A percentile compares a stretch with the other conserved stretches of the same genome.
Evolutionary conservation across 1,284 basidiomycete genomes (phyloP).

Genomic region (Heterobasidion annosum): DNA sequence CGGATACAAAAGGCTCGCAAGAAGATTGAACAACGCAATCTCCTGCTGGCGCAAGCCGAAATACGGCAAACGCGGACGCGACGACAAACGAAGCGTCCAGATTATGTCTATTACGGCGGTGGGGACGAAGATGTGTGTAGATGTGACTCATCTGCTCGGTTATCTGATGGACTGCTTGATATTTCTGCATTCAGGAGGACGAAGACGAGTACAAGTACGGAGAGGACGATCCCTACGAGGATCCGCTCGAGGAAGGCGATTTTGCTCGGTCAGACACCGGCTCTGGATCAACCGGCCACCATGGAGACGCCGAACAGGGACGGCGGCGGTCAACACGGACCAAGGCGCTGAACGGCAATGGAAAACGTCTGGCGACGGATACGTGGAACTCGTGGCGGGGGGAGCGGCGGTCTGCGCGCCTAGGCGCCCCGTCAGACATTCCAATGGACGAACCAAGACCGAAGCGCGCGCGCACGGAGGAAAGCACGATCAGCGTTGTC

Average conservation of each 20-base stretch:
- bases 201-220: conserved; percentile 50
- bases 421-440: conserved; percentile 45
- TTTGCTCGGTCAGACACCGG: conserved; percentile 25
- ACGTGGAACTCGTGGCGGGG: conserved; percentile 54
- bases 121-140: conserved; percentile 48
- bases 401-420: conserved; percentile 61
- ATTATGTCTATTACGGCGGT: conserved; percentile 68
- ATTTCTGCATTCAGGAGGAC: conserved; percentile 23
- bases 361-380: conserved; percentile 46
- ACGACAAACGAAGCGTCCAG: conserved; percentile 57
- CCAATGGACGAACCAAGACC: conserved; percentile 39
- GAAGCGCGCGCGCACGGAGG: conserved; percentile 68
- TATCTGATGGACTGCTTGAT: background rate
- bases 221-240: conserved; percentile 48
- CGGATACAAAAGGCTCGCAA: conserved; percentile 57
- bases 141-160: conserved; percentile 2
- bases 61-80: conserved; percentile 68
- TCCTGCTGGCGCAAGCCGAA: conserved; percentile 63
- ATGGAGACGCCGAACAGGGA: conserved; percentile 22
- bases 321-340: conserved; percentile 57
- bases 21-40: conserved; percentile 58
- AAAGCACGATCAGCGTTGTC: conserved; percentile 52
- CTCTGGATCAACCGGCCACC: conserved; percentile 21
- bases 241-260: conserved; percentile 33
- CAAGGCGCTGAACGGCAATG: conserved; percentile 35